phyloP scores from a whole-genome alignment of 2,329 filamentous ascomycete genomes.

The Diaporthe citri region DNA sequence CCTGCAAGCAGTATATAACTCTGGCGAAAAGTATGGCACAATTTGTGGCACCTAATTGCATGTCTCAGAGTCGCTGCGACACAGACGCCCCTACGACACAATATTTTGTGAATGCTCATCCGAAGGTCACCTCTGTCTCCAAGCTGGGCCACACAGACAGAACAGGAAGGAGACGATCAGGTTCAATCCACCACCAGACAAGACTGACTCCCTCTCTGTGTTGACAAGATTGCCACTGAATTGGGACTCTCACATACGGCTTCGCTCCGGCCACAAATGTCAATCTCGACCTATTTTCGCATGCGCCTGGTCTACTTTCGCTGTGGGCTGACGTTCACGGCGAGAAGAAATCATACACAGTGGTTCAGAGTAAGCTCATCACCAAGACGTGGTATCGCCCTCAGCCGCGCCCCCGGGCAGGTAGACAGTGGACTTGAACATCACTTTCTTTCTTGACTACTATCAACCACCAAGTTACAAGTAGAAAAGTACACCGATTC shows the following conservation, averaged over 20 bases:
- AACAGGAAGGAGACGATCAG: neutral
- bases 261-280: neutral
- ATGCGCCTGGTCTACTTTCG: neutral
- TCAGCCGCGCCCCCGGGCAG: neutral
- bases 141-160: too few relatives aligned
- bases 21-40: neutral
- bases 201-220: neutral
- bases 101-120: neutral
- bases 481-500: constrained; percentile 28
- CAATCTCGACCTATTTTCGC: neutral
- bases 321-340: neutral
- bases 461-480: constrained; percentile 21
- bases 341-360: neutral
- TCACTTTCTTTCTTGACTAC: constrained; percentile 30
- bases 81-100: too few relatives aligned
- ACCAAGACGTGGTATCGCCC: neutral
- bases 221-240: neutral
- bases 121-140: neutral
- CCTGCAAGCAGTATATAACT: neutral
- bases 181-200: too few relatives aligned
- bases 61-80: neutral
- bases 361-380: too few relatives aligned
- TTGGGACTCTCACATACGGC: neutral
- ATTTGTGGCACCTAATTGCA: too few relatives aligned
- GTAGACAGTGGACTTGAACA: constrained; percentile 1